phyloP scores from a whole-genome alignment of 257 asterid species.

The Nicotiana noctiflora region DNA sequence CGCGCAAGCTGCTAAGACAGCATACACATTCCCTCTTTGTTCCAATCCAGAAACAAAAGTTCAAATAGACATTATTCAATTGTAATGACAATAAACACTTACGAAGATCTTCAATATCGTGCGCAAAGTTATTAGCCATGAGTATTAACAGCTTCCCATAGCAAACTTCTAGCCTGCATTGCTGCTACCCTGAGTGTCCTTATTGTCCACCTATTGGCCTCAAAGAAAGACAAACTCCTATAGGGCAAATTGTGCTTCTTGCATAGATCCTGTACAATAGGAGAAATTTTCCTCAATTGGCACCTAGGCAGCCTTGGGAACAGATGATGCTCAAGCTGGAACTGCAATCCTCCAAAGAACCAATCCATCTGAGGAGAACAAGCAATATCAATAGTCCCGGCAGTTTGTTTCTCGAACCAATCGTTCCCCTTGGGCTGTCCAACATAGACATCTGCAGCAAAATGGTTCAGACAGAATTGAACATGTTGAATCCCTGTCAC shows the following conservation, averaged over 20 bases:
- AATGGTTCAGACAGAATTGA: constrained; percentile 79
- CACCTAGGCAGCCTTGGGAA: constrained; percentile 91
- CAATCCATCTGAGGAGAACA: constrained; percentile 75
- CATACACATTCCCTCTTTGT: not conserved
- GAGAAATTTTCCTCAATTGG: constrained; percentile 66
- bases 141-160: constrained; percentile 91
- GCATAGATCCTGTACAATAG: constrained; percentile 60
- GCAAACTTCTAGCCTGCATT: constrained; percentile 62
- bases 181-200: constrained; percentile 65
- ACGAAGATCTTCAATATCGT: not conserved
- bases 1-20: not conserved
- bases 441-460: constrained; percentile 62
- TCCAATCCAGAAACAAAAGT: not conserved
- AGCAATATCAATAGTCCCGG: constrained; percentile 70
- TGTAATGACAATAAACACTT: not conserved
- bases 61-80: not conserved
- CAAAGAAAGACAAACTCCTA: constrained; percentile 45
- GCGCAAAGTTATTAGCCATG: constrained; percentile 43
- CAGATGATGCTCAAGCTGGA: constrained; percentile 84
- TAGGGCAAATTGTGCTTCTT: constrained; percentile 77
- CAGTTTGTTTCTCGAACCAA: constrained; percentile 88
- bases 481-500: constrained; percentile 68
- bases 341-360: constrained; percentile 81
- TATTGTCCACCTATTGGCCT: constrained; percentile 62
- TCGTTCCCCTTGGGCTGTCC: constrained; percentile 70